phyloP scores from a whole-genome alignment of 225 moss, liverwort and hornwort genomes.

The Marchantia polymorpha region DNA sequence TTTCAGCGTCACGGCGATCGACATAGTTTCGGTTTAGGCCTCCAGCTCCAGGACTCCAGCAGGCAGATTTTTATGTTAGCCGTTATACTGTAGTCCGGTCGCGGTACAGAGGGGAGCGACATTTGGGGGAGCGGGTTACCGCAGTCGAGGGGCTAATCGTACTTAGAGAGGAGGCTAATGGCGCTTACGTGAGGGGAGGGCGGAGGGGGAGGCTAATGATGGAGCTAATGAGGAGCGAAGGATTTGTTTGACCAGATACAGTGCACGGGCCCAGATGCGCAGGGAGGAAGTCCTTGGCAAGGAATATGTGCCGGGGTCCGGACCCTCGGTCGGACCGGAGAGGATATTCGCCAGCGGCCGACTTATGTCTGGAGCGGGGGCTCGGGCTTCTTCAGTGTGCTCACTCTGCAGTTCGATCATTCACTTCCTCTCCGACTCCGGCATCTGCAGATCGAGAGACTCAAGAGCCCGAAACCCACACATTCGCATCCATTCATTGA shows the following conservation, averaged over 20 bases:
- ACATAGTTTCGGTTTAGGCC: too few species aligned
- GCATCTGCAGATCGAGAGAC: slow-evolving; percentile 12
- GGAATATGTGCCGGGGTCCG: neutral
- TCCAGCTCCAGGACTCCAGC: too few species aligned
- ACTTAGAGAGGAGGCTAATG: neutral
- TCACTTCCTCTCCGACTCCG: neutral
- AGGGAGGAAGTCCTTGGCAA: slow-evolving; percentile 1
- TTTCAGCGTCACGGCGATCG: too few species aligned
- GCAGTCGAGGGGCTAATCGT: neutral
- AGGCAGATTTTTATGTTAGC: too few species aligned
- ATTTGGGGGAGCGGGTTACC: neutral
- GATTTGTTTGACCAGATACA: slow-evolving; percentile 14
- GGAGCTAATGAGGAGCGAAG: neutral
- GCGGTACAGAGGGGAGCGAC: neutral
- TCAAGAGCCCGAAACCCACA: slow-evolving; percentile 17
- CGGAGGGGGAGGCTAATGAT: too few species aligned
- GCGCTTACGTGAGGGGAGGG: too few species aligned
- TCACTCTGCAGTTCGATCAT: slow-evolving; percentile 14
- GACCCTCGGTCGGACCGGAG: neutral
- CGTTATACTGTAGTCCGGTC: too few species aligned
- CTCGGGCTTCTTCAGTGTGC: slow-evolving; percentile 10
- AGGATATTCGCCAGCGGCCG: neutral
- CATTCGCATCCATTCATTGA: too few species aligned
- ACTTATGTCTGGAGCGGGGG: neutral
- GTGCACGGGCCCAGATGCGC: neutral